Base-by-base conservation (phyloP, 2,329 filamentous ascomycete species). In the Penicillium sp. region DNA sequence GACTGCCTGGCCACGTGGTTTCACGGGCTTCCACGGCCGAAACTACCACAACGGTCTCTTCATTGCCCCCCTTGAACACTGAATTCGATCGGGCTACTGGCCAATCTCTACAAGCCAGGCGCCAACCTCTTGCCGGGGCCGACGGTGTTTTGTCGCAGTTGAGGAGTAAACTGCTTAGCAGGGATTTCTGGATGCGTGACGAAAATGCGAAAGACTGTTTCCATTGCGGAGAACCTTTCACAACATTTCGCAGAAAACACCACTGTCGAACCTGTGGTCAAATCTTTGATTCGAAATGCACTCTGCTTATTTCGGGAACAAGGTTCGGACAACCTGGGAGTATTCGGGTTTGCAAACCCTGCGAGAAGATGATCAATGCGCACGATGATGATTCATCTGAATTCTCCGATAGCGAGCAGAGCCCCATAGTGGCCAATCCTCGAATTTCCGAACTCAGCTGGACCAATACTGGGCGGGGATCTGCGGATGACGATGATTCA, bases 181-280 rank as follows among this genome's bases (percentile, higher is more conserved):
- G 92, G 67, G 92, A 97, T 64, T 97, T 96, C 65, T 97, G 93
- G 94, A 99, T 99, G 94, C 90, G 91, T 56, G 94, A 99, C 69
- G 94, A 97, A 68, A 97, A 95, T 59, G 95, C 93, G 56, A 97
- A 96, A 70, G 93, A 97, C 65, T 99, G 94, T 68, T 99, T 97
- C 70, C 84, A 90, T 42, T 99, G 94, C 66, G 90, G 90, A 42
- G 88, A 90, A 55, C 83, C 89, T 2, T 99, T 99, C 68, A 91
- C 91, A 0, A 94, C 93, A 1, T 97, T 97, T 69, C 85, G 94
- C 56, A 86, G 94, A 61, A 99, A 99, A 69, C 94, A 99, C 71
- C 94, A 99, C 73, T 99, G 94, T 72, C 86, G 95, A 58, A 84
- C 84, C 0, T 99, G 94, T 69, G 94, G 94, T n/a, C 96, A 96